These are phyloP conservation scores for Malbranchea zuffiana DNA, from an alignment of 2,329 filamentous ascomycete genomes.

Conservation along the genomic window DNA sequence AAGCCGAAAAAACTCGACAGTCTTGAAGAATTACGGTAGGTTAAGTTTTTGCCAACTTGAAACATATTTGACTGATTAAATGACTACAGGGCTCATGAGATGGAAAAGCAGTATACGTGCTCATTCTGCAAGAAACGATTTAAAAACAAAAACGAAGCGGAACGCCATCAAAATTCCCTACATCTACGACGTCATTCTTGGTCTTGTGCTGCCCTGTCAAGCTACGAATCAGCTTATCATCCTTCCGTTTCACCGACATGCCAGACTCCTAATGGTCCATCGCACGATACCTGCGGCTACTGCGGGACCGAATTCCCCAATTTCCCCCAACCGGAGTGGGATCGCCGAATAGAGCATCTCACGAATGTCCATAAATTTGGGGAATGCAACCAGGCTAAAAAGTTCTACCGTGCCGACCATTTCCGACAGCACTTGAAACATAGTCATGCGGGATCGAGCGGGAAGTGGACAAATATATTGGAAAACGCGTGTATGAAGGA, in stretches of 20 bases:
- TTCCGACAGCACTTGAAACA: slow-evolving; percentile 98
- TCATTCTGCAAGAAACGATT: slow-evolving; percentile 88
- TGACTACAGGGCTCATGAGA: slow-evolving; percentile 49
- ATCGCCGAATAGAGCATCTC: slow-evolving; percentile 72
- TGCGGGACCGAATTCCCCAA: slow-evolving; percentile 86
- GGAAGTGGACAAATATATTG: slow-evolving; percentile 97
- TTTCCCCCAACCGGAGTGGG: slow-evolving; percentile 69
- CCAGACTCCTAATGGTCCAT: slow-evolving; percentile 27
- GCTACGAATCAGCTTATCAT: slow-evolving; percentile 75
- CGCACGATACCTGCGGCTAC: slow-evolving; percentile 74
- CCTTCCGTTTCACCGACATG: slow-evolving; percentile 48
- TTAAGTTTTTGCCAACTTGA: slow-evolving; percentile 12
- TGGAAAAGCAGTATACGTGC: slow-evolving; percentile 94
- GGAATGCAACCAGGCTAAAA: slow-evolving; percentile 96
- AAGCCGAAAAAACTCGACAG: slow-evolving; percentile 93
- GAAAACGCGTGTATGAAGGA: slow-evolving; percentile 96
- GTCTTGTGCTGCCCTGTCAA: slow-evolving; percentile 79
- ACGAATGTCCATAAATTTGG: slow-evolving; percentile 91
- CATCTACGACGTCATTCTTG: slow-evolving; percentile 88
- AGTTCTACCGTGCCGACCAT: slow-evolving; percentile 94
- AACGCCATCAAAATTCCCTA: slow-evolving; percentile 89
- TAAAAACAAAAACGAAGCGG: slow-evolving; percentile 98
- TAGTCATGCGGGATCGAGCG: slow-evolving; percentile 88
- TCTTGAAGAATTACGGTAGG: slow-evolving; percentile 71
- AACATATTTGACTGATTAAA: not conserved